Conservation (phyloP, 1,139 yeast genomes). For the Candida smagusa region DNA sequence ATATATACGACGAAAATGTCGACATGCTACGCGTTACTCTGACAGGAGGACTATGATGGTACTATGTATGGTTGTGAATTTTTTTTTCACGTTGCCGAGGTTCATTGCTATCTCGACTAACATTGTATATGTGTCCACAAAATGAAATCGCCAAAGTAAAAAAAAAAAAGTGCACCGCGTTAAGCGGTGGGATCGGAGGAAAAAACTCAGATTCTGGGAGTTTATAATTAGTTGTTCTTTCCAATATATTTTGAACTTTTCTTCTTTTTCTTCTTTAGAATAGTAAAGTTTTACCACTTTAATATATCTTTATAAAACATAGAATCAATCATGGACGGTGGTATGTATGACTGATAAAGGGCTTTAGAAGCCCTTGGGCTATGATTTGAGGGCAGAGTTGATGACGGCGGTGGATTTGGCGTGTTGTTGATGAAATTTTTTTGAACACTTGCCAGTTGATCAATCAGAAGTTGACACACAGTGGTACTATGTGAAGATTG, state of each 20-base stretch:
- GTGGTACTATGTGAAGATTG: too few relatives aligned
- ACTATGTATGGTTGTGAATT: too few relatives aligned
- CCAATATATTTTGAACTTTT: constrained; percentile 10
- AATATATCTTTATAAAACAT: constrained; percentile 14
- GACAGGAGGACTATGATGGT: too few relatives aligned
- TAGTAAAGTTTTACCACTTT: constrained; percentile 16
- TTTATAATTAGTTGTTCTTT: constrained; percentile 10
- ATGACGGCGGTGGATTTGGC: too few relatives aligned
- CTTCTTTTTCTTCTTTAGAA: constrained; percentile 15
- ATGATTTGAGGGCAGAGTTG: too few relatives aligned
- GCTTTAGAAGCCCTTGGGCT: not conserved
- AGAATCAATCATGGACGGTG: constrained; percentile 42
- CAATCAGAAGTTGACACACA: too few relatives aligned
- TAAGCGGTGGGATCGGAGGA: constrained; percentile 1
- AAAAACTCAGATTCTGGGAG: constrained; percentile 6
- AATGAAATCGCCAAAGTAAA: constrained; percentile 3
- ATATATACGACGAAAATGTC: too few relatives aligned
- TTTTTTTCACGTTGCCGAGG: too few relatives aligned
- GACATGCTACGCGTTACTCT: too few relatives aligned
- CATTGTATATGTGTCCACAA: not conserved
- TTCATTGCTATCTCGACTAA: too few relatives aligned
- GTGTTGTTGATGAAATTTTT: too few relatives aligned
- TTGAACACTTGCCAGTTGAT: too few relatives aligned
- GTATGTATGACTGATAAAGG: constrained; percentile 32
- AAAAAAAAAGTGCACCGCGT: constrained; percentile 5